Base-by-base conservation (phyloP, 2,329 filamentous ascomycete genomes). In the Xylariales sp. region DNA sequence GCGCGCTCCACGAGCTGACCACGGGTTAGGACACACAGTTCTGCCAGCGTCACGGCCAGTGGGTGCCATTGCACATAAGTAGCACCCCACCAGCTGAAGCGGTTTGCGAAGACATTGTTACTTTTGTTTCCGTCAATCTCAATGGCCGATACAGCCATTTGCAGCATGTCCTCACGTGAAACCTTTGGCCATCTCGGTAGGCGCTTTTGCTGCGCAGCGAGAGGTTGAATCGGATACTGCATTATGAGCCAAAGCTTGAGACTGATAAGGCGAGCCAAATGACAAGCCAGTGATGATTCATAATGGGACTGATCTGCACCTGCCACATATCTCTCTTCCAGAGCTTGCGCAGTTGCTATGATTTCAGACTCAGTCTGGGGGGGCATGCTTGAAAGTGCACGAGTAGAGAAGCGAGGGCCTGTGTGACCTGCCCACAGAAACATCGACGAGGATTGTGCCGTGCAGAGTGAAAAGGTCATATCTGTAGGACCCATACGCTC, bases 51-150 rank as follows among this genome's bases (percentile, higher is more conserved):
- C 6, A 76, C 70, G 2, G 73, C 70, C 1, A 77, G 55, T 6
- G 71, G 65, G 45, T 77, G 73, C 74, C 74, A 77, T 41, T 74
- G 72, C 12, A 74, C 66, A 52, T 72, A 76, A 1, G 60, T 67
- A 12, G 62, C 52, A n/a, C 63, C 59, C 62, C 71, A 70, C 68
- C 72, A 76, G 15, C 53, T 51, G 53, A 65, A 74, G 4, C 62
- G 54, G 11, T 61, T 57, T 1, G 52, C 56, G 29, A 57, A 61
- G 4, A 56, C 53, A n/a, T 59, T 58, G 33, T 20, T 30, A 18
- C 53, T 50, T 25, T 55, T 44, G 29, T 47, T 42, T 15, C 61
- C 57, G 28, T 54, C 55, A 14, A 69, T 54, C 40, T 72, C 66
- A 35, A 76, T 62, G 33, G 67, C 62, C 13, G 68, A 65, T 14